Percentiles rank a stretch among this genome's conserved stretches.
Evolutionary conservation across 2,329 filamentous ascomycete species (phyloP).

Genomic region (Cladophialophora chaetospira): DNA sequence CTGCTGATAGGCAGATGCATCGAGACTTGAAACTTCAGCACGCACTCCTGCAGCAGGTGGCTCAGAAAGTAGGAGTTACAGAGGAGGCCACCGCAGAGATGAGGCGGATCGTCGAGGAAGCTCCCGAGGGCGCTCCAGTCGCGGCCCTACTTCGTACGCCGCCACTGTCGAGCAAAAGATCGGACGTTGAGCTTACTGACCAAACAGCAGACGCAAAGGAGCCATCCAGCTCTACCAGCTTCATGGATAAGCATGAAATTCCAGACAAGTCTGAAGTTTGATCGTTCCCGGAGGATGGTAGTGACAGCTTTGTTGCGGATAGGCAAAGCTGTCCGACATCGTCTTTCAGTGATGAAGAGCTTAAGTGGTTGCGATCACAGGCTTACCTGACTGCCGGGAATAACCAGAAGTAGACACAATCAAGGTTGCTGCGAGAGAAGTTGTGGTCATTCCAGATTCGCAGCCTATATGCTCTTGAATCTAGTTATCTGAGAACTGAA

Average conservation of each 20-base stretch:
- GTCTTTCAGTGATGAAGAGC: too few relatives aligned
- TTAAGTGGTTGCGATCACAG: too few relatives aligned
- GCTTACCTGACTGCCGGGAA: too few relatives aligned
- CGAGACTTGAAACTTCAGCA: slow-evolving; percentile 14
- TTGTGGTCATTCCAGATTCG: too few relatives aligned
- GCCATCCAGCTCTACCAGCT: background rate
- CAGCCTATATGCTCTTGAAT: too few relatives aligned
- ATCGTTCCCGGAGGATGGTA: background rate
- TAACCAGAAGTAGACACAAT: too few relatives aligned
- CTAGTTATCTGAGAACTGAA: too few relatives aligned
- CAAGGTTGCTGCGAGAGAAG: too few relatives aligned
- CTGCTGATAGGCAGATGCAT: slow-evolving; percentile 11
- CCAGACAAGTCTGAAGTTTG: background rate
- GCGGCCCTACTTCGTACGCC: slow-evolving; percentile 6
- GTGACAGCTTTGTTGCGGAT: too few relatives aligned
- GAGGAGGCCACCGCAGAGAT: slow-evolving; percentile 9
- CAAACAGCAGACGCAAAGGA: background rate
- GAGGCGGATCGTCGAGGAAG: slow-evolving; percentile 8
- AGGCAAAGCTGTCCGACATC: too few relatives aligned
- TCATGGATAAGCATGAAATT: background rate
- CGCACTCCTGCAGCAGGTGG: slow-evolving; percentile 13
- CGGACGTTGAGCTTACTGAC: background rate
- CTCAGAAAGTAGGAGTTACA: slow-evolving; percentile 4
- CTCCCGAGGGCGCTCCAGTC: slow-evolving; percentile 6
- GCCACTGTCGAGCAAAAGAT: background rate